Evolutionary conservation across 345 rosid genomes (phyloP), one percentile per base, ranked within the genome.

Genomic region (Murraya koenigii): DNA sequence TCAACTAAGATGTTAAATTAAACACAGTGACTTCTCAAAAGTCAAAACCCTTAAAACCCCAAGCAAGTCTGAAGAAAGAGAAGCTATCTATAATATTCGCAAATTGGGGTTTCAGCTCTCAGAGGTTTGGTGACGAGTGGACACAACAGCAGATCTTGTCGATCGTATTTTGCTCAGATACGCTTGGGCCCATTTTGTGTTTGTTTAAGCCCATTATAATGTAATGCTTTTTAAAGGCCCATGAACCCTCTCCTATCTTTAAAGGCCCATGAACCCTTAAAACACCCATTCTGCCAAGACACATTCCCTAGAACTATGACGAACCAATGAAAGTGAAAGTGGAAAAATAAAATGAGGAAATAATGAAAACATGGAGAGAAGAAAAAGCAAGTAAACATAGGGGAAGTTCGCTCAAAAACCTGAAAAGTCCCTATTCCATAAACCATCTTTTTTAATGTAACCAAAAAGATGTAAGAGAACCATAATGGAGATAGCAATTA

Each of bases 31-130:
- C 7, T 58, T 15, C n/a, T 23, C 6, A 35, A 23, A 72, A 58
- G 14, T 58, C 6, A 58, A 36, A 72, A 58, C 75, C 65, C 75
- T 72, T 15, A 13, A 58, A 72, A 58, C 33, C 75, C 32, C 65
- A 30, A 36, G 20, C 32, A 14, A 23, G 7, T 6, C 65, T n/a
- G 13, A n/a, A 67, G 23, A 64, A 22, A 30, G 26, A 52, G 39
- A 20, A 26, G 17, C 26, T 9, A 32, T 33, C 26, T 9, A 32
- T 64, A 2, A 33, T 3, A 35, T 2, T 6, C 13, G n/a, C 56
- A 35, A 64, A 22, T 44, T 13, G 17, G 49, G 49, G 4, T 41
- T 41, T 41, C 49, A 41, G 2, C 14, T 13, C n/a, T n/a, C n/a
- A n/a, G n/a, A n/a, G n/a, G 4, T 10, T 41, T 13, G 33, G 19